These are phyloP conservation scores for Podaxis sp. DNA, from an alignment of 768 basidiomycete genomes.

Conservation along the genomic window DNA sequence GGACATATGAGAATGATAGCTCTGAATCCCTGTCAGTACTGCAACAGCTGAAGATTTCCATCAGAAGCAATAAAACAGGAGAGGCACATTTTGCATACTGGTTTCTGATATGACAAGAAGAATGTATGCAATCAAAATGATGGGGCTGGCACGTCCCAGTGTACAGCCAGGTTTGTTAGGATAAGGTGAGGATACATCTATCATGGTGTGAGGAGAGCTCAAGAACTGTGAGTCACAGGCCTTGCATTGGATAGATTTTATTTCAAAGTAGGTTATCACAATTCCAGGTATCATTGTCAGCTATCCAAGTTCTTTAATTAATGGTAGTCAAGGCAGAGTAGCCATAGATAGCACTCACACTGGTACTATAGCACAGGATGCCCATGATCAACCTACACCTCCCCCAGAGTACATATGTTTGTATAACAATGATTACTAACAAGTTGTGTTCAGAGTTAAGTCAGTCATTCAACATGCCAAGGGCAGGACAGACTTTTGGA, in stretches of 20 bases:
- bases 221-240: background rate
- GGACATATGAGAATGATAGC: constrained; percentile 36
- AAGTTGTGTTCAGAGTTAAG: background rate
- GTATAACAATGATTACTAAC: constrained; percentile 39
- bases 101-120: constrained; percentile 40
- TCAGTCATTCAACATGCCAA: background rate
- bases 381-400: constrained; percentile 33
- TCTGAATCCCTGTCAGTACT: constrained; percentile 35
- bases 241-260: constrained; percentile 34
- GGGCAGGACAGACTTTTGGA: constrained; percentile 31
- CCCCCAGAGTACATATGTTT: constrained; percentile 47
- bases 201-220: background rate
- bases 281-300: constrained; percentile 30
- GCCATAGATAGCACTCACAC: constrained; percentile 14
- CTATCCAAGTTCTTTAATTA: constrained; percentile 19
- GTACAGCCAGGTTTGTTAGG: constrained; percentile 30
- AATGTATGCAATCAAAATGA: constrained; percentile 40
- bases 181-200: constrained; percentile 18
- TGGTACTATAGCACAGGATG: constrained; percentile 27
- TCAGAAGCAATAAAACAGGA: background rate
- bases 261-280: constrained; percentile 33
- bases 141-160: constrained; percentile 31
- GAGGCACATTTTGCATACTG: constrained; percentile 25
- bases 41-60: constrained; percentile 30
- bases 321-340: background rate